Evolutionary conservation across 2,329 filamentous ascomycete species (phyloP).

Genomic region (Aschersonia sp.): DNA sequence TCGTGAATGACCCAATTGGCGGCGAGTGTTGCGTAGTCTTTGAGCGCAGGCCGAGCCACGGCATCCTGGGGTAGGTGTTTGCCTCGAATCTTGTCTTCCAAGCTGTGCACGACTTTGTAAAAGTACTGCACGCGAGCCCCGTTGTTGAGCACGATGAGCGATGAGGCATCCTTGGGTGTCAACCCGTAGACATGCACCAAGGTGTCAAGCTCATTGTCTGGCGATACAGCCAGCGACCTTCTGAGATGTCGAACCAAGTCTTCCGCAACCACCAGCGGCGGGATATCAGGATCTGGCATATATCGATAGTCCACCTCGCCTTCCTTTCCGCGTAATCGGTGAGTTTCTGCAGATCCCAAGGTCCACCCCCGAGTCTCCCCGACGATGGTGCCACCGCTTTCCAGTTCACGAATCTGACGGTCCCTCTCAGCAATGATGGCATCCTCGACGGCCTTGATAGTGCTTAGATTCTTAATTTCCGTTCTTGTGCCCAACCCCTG

Average conservation of each 20-base stretch:
- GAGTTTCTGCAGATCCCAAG: conserved; percentile 68
- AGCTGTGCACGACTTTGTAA: conserved; percentile 43
- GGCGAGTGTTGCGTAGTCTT: conserved; percentile 29
- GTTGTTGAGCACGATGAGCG: conserved; percentile 61
- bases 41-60: conserved; percentile 5
- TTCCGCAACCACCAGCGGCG: conserved; percentile 59
- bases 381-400: conserved; percentile 57
- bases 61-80: conserved; percentile 5
- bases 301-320: conserved; percentile 96
- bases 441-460: conserved; percentile 88
- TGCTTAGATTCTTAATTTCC: conserved; percentile 95
- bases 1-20: conserved; percentile 63
- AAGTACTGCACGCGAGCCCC: conserved; percentile 75
- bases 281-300: conserved; percentile 91
- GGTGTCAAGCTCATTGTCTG: conserved; percentile 53
- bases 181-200: conserved; percentile 52
- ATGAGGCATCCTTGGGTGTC: conserved; percentile 68
- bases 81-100: conserved; percentile 19
- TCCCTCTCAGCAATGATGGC: conserved; percentile 85
- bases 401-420: conserved; percentile 69
- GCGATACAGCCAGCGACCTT: conserved; percentile 50
- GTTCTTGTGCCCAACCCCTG: conserved; percentile 63
- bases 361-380: conserved; percentile 93
- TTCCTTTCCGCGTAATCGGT: conserved; percentile 76
- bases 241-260: conserved; percentile 54